Evolutionary conservation across 1,284 basidiomycete species (phyloP).

Genomic region (Anthracocystis panici-leucophaei): DNA sequence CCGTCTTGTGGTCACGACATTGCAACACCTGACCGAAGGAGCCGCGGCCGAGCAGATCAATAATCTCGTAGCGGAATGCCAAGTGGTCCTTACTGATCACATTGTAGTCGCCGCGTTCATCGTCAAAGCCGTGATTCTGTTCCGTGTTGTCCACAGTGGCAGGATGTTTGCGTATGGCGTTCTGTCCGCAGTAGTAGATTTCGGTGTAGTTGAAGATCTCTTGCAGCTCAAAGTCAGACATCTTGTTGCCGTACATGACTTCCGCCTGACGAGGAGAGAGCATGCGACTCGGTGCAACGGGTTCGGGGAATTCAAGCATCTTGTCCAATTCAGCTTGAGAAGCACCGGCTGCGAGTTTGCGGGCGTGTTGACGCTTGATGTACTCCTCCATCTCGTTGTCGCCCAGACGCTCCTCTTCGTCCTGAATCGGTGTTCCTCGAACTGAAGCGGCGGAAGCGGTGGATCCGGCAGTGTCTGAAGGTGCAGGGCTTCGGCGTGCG

Average conservation of each 20-base stretch:
- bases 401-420: conserved; percentile 87
- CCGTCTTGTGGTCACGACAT: conserved; percentile 96
- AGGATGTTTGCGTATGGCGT: conserved; percentile 60
- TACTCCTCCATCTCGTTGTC: conserved; percentile 98
- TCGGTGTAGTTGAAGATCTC: conserved; percentile 89
- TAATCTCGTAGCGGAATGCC: conserved; percentile 93
- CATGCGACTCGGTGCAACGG: conserved; percentile 79
- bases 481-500: conserved; percentile 38
- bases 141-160: conserved; percentile 76
- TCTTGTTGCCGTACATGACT: conserved; percentile 70
- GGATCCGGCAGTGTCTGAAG: conserved; percentile 29
- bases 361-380: conserved; percentile 87
- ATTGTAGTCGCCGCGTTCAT: conserved; percentile 96
- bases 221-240: conserved; percentile 80
- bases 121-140: conserved; percentile 97
- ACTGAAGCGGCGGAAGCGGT: conserved; percentile 10
- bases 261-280: conserved; percentile 76
- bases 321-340: conserved; percentile 88
- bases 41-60: conserved; percentile 93
- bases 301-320: conserved; percentile 91
- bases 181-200: conserved; percentile 83
- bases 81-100: conserved; percentile 92
- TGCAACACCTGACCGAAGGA: conserved; percentile 98
- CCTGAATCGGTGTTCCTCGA: conserved; percentile 45
- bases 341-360: conserved; percentile 82